Conservation (phyloP, 305 asterid species). For the Solanum aculeatissimum region DNA sequence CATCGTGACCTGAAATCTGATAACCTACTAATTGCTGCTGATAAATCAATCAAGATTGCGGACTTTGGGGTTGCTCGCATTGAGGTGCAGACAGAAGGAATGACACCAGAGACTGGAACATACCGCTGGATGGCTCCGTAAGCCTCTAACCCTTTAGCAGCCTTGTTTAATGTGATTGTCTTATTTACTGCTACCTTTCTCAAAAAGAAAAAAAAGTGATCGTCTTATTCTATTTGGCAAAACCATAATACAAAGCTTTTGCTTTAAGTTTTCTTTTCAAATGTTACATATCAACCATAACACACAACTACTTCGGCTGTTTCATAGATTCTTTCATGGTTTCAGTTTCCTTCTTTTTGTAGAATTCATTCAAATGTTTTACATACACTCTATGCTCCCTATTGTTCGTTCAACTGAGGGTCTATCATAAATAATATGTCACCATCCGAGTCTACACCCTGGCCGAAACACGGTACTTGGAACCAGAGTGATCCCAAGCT, state of each 20-base stretch:
- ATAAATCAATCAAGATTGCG: conserved; percentile 87
- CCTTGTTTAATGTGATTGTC: neutral
- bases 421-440: too few species aligned
- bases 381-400: too few species aligned
- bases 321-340: neutral
- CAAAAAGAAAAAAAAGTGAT: neutral
- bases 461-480: too few species aligned
- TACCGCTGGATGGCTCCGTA: conserved; percentile 99
- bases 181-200: neutral
- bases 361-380: neutral
- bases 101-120: conserved; percentile 99
- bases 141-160: conserved; percentile 15
- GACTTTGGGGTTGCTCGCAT: conserved; percentile 98
- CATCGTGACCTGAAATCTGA: conserved; percentile 94
- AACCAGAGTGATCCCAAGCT: too few species aligned
- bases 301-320: neutral
- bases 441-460: too few species aligned
- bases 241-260: neutral
- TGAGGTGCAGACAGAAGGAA: conserved; percentile 97
- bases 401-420: too few species aligned
- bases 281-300: neutral
- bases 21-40: conserved; percentile 87
- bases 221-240: neutral
- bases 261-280: neutral
- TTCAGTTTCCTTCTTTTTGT: neutral